Conservation (phyloP, 495 filamentous ascomycete species). For the Venustampulla echinocandica region DNA sequence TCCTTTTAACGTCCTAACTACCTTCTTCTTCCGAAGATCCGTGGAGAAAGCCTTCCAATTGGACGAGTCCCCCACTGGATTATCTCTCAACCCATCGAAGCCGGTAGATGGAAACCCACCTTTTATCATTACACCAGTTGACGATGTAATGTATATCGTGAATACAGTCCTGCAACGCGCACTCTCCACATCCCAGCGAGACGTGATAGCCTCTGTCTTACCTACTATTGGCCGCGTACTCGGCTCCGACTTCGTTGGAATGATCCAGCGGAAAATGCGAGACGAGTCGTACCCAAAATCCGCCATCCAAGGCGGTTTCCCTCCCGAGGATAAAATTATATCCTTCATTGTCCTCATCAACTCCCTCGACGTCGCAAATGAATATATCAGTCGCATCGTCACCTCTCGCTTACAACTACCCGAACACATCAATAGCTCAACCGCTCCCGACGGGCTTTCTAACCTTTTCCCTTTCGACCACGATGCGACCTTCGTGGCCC, state of each 20-base stretch:
- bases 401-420: conserved; percentile 42
- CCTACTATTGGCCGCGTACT: conserved; percentile 79
- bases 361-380: conserved; percentile 81
- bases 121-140: conserved; percentile 89
- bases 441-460: conserved; percentile 34
- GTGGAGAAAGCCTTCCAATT: conserved; percentile 97
- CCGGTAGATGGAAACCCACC: conserved; percentile 66
- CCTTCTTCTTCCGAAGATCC: conserved; percentile 91
- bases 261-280: conserved; percentile 96
- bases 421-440: conserved; percentile 13
- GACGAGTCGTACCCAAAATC: conserved; percentile 84
- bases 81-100: conserved; percentile 63
- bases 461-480: conserved; percentile 70
- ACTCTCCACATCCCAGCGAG: conserved; percentile 71
- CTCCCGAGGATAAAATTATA: conserved; percentile 75
- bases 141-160: conserved; percentile 99
- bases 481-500: conserved; percentile 58
- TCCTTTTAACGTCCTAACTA: conserved; percentile 82
- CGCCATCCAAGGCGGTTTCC: conserved; percentile 62
- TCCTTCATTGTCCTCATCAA: conserved; percentile 89
- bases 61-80: conserved; percentile 80
- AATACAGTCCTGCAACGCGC: conserved; percentile 82
- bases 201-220: conserved; percentile 66
- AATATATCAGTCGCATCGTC: conserved; percentile 85
- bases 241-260: conserved; percentile 85